Conservation (phyloP, 75 land plant genomes). For the Cunninghamia lanceolata region DNA sequence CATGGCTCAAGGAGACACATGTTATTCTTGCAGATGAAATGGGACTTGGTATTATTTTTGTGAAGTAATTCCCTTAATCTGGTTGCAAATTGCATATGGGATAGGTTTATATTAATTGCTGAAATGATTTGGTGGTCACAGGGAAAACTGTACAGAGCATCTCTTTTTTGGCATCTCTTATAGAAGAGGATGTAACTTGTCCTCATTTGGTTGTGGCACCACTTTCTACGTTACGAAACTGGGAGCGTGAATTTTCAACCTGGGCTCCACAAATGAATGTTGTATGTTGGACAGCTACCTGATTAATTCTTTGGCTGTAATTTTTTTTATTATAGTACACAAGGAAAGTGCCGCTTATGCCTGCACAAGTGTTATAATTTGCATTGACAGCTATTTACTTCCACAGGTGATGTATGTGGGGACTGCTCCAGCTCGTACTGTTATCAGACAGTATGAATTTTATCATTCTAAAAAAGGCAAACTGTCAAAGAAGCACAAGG, state of each 20-base stretch:
- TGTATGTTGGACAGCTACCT: slow-evolving; percentile 53
- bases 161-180: slow-evolving; percentile 84
- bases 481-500: slow-evolving; percentile 41
- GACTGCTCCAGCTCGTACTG: slow-evolving; percentile 69
- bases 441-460: slow-evolving; percentile 86
- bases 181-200: slow-evolving; percentile 51
- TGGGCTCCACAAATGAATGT: slow-evolving; percentile 99
- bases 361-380: slow-evolving; percentile 6
- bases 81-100: background rate
- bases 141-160: slow-evolving; percentile 98
- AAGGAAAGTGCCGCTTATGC: background rate
- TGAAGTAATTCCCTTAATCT: background rate
- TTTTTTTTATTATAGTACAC: background rate
- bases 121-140: slow-evolving; percentile 23
- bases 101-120: background rate
- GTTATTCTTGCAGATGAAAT: slow-evolving; percentile 99
- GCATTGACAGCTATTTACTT: background rate
- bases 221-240: slow-evolving; percentile 88
- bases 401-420: slow-evolving; percentile 97
- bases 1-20: slow-evolving; percentile 93
- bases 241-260: slow-evolving; percentile 99
- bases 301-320: background rate
- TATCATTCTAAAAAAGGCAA: slow-evolving; percentile 52
- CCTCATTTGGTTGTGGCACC: slow-evolving; percentile 98
- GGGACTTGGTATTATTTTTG: slow-evolving; percentile 83